Evolutionary conservation across 192 early-diverging fungal genomes (phyloP).

Genomic region (Backusella mclennaniae): DNA sequence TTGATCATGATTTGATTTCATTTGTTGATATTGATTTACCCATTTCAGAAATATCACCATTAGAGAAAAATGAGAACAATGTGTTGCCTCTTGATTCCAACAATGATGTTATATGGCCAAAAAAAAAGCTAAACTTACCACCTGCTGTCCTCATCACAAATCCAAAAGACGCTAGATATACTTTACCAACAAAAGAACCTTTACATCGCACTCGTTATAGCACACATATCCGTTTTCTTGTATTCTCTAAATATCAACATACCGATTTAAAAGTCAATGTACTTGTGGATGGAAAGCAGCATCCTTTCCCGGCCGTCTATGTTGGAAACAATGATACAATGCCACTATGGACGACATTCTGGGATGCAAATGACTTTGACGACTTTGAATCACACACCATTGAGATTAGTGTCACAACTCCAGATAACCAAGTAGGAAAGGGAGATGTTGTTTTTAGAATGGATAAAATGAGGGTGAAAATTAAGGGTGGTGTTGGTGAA

Average conservation of each 20-base stretch:
- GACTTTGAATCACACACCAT: constrained; percentile 66
- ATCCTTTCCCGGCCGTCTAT: constrained; percentile 46
- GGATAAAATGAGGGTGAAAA: constrained; percentile 53
- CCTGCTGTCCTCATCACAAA: constrained; percentile 86
- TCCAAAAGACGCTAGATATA: constrained; percentile 80
- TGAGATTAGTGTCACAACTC: constrained; percentile 61
- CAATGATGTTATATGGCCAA: constrained; percentile 25
- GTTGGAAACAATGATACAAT: constrained; percentile 49
- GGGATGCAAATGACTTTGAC: constrained; percentile 71
- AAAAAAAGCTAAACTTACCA: constrained; percentile 30
- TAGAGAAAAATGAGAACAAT: not conserved
- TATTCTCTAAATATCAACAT: constrained; percentile 55
- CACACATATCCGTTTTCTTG: constrained; percentile 71
- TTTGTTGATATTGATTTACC: constrained; percentile 76
- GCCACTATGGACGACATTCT: constrained; percentile 73
- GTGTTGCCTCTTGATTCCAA: constrained; percentile 15
- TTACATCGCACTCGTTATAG: constrained; percentile 54
- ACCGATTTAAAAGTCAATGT: constrained; percentile 41
- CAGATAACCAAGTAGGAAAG: constrained; percentile 47
- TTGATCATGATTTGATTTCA: constrained; percentile 84
- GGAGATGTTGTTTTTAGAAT: constrained; percentile 63
- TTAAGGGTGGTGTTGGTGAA: constrained; percentile 65
- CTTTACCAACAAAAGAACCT: constrained; percentile 71
- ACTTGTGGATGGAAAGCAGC: constrained; percentile 49
- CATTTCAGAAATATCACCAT: constrained; percentile 40